Conservation (phyloP, 2,329 filamentous ascomycete species). For the Pezicula rhizophila region DNA sequence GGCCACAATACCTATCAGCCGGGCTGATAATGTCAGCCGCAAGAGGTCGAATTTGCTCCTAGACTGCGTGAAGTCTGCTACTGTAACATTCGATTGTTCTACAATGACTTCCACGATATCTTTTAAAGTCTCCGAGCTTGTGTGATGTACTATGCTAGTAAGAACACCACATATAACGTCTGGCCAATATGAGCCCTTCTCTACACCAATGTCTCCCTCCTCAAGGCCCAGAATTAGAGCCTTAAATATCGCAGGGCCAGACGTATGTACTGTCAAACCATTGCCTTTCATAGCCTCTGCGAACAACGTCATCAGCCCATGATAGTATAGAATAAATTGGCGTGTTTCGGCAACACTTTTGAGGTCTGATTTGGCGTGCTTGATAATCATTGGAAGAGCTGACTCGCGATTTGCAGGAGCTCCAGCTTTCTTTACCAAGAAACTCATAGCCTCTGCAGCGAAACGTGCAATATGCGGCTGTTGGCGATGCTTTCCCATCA, state of each 20-base stretch:
- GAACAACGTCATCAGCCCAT: slow-evolving; percentile 88
- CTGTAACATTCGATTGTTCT: slow-evolving; percentile 36
- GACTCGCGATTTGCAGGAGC: slow-evolving; percentile 69
- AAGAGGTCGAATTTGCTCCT: slow-evolving; percentile 28
- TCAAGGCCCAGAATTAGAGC: slow-evolving; percentile 39
- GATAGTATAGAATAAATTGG: slow-evolving; percentile 65
- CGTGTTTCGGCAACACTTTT: slow-evolving; percentile 44
- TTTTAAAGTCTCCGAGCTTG: slow-evolving; percentile 65
- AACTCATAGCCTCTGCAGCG: slow-evolving; percentile 90
- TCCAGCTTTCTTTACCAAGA: slow-evolving; percentile 84
- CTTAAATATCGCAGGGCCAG: slow-evolving; percentile 46
- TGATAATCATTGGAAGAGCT: slow-evolving; percentile 64
- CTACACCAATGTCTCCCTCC: slow-evolving; percentile 41
- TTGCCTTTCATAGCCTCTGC: slow-evolving; percentile 71
- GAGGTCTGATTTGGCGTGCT: slow-evolving; percentile 67
- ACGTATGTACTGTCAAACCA: slow-evolving; percentile 53
- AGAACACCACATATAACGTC: slow-evolving; percentile 70
- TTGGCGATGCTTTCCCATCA: slow-evolving; percentile 76
- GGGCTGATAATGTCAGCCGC: slow-evolving; percentile 42
- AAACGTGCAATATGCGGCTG: slow-evolving; percentile 87
- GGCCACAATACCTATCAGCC: slow-evolving; percentile 62
- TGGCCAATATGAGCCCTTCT: slow-evolving; percentile 42
- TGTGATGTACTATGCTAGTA: slow-evolving; percentile 78
- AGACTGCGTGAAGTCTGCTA: slow-evolving; percentile 32
- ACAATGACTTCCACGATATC: slow-evolving; percentile 59